Evolutionary conservation across 2,329 filamentous ascomycete genomes (phyloP), one percentile per base, ranked within the genome.

Genomic region (Cercospora zeae-maydis): DNA sequence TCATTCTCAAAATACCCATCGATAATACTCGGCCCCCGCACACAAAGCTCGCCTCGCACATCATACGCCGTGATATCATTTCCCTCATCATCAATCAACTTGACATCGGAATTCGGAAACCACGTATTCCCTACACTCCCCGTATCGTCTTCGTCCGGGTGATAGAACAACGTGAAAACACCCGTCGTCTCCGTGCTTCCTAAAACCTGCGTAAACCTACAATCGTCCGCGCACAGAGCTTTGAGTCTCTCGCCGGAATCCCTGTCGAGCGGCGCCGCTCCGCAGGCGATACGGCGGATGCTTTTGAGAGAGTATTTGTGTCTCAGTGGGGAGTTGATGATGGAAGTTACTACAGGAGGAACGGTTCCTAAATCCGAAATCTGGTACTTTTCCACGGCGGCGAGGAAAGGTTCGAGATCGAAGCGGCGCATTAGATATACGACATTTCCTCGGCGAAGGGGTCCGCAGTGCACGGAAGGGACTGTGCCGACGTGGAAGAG

Each of bases 1-100:
- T 74, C 62, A 55, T 83, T 81, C 37, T 81, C 77, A 66, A 80
- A 79, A 68, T 47, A 49, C 6, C 42, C 42, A 49, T 49, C 42
- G 8, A 49, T 49, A 30, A 49, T 49, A 49, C 42, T 49, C 2
- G 42, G 42, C 2, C 42, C 42, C 5, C 42, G 42, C 13, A 49
- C 42, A 2, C 42, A 49, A 49, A 49, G 42, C 21, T 49, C 42
- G 1, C 42, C 42, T 49, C 42, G 6, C 42, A 49, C 42, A 49
- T 49, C 42, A n/a, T 30, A 4, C 6, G 21, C 42, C 42, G 42
- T 49, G 1, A 49, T 6, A 30, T 49, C 42, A 0, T 30, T 49
- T 3, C 42, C 42, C 13, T 49, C 42, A n/a, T 49, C 42, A 49
- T 49, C 42, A 24, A 49, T 49, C 42, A 49, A 30, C 6, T 49